Evolutionary conservation across 208 protist species (phyloP).

Genomic region (Phytomonas sp.): DNA sequence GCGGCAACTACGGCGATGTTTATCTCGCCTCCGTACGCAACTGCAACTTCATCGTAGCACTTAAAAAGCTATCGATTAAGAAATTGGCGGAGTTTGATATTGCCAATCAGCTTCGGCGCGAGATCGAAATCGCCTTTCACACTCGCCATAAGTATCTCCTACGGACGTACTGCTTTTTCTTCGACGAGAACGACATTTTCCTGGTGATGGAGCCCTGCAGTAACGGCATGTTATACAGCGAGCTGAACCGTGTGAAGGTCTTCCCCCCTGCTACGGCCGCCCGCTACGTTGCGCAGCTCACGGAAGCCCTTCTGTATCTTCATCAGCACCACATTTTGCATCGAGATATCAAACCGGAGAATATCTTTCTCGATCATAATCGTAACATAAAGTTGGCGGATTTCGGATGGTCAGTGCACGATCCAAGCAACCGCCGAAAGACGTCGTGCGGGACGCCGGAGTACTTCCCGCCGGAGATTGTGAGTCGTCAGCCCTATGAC

Average conservation of each 20-base stretch:
- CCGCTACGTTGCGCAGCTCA: conserved; percentile 90
- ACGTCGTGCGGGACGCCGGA: conserved; percentile 98
- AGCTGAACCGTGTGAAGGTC: conserved; percentile 82
- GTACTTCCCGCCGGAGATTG: conserved; percentile 99
- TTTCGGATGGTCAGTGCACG: conserved; percentile 99
- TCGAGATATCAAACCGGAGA: conserved; percentile 94
- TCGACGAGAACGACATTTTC: conserved; percentile 96
- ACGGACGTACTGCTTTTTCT: conserved; percentile 97
- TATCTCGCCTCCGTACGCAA: conserved; percentile 97
- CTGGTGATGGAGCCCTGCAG: conserved; percentile 98
- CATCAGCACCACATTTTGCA: conserved; percentile 97
- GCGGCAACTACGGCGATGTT: conserved; percentile 98
- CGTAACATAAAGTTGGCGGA: conserved; percentile 98
- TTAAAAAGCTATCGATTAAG: conserved; percentile 95
- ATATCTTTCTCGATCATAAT: conserved; percentile 89
- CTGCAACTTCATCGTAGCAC: conserved; percentile 96
- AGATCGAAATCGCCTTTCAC: conserved; percentile 99
- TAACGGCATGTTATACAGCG: conserved; percentile 97
- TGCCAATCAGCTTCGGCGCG: conserved; percentile 95
- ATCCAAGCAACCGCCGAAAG: conserved; percentile 86
- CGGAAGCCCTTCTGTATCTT: conserved; percentile 94
- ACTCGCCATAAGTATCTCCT: conserved; percentile 98
- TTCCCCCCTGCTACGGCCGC: conserved; percentile 86
- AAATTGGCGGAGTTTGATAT: conserved; percentile 94
- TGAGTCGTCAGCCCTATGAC: conserved; percentile 89